Conservation (phyloP, 257 asterid species). For the Parsonsia alboflavescens region DNA sequence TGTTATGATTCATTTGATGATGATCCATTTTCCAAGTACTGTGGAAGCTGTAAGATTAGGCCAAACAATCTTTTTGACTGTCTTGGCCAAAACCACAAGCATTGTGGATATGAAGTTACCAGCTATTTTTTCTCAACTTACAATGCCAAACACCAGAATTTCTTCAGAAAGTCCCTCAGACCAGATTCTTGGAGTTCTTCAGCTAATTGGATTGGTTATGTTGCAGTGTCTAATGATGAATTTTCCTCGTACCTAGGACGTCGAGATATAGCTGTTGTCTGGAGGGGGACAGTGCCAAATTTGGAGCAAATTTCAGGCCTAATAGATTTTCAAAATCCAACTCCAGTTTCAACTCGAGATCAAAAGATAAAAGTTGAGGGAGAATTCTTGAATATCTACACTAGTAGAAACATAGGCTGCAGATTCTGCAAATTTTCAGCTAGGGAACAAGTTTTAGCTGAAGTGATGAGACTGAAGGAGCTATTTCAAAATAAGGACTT, state of each 20-base stretch:
- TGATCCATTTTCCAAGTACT: slow-evolving; percentile 40
- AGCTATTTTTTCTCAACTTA: slow-evolving; percentile 41
- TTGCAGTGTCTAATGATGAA: slow-evolving; percentile 39
- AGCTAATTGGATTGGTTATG: slow-evolving; percentile 46
- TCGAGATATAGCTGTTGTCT: slow-evolving; percentile 34
- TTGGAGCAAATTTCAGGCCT: slow-evolving; percentile 39
- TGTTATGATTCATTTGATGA: slow-evolving; percentile 46
- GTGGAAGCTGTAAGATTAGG: slow-evolving; percentile 36
- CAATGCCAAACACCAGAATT: slow-evolving; percentile 33
- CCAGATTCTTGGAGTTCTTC: slow-evolving; percentile 38
- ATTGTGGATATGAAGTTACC: slow-evolving; percentile 30
- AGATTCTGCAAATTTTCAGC: slow-evolving; percentile 25
- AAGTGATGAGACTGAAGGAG: slow-evolving; percentile 25
- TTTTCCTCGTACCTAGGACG: slow-evolving; percentile 30
- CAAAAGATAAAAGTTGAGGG: slow-evolving; percentile 18
- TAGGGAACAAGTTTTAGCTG: slow-evolving; percentile 32
- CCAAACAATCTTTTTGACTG: slow-evolving; percentile 21
- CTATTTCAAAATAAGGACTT: slow-evolving; percentile 31
- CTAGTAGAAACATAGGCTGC: background rate
- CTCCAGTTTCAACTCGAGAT: slow-evolving; percentile 2
- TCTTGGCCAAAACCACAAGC: slow-evolving; percentile 26
- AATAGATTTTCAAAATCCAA: slow-evolving; percentile 19
- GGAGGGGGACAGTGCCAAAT: slow-evolving; percentile 45
- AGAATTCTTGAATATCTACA: slow-evolving; percentile 16
- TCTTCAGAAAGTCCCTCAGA: slow-evolving; percentile 34